Percentiles rank a stretch among this genome's conserved stretches.
These are phyloP conservation scores for Mycena haematopus DNA, from an alignment of 768 basidiomycete species.

Conservation along the genomic window DNA sequence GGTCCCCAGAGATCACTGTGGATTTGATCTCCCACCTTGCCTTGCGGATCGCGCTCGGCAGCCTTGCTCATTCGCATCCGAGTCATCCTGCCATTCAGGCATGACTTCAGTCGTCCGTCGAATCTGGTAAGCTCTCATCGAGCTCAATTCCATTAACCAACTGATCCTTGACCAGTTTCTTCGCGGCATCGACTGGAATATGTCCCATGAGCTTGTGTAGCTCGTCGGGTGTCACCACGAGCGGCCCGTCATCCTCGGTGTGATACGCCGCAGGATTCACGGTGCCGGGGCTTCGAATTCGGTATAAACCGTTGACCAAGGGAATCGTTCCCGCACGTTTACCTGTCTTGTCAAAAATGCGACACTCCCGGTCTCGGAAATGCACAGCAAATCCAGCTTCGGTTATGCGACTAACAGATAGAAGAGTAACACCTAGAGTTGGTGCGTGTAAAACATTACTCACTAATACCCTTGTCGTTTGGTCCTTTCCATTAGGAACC, in stretches of 20 bases:
- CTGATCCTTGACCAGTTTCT: neutral
- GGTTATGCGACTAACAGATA: too few species aligned
- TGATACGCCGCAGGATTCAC: neutral
- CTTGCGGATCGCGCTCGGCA: neutral
- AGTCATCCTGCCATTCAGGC: neutral
- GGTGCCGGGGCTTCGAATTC: neutral
- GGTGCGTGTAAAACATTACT: too few species aligned
- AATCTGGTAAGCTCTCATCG: neutral
- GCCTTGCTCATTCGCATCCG: neutral
- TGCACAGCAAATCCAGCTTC: neutral
- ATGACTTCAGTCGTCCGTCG: neutral
- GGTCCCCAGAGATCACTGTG: neutral
- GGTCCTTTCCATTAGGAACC: too few species aligned
- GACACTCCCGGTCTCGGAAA: neutral
- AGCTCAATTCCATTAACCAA: neutral
- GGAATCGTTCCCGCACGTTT: neutral
- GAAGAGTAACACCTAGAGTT: too few species aligned
- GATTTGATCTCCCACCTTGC: neutral
- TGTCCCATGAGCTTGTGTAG: neutral
- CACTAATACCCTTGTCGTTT: too few species aligned
- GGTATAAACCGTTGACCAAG: neutral
- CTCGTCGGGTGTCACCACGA: neutral
- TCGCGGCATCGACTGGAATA: neutral
- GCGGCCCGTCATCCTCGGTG: neutral
- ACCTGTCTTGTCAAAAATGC: neutral